Evolutionary conservation across 495 filamentous ascomycete species (phyloP).

Genomic region (Aspergillus coremiiformis): DNA sequence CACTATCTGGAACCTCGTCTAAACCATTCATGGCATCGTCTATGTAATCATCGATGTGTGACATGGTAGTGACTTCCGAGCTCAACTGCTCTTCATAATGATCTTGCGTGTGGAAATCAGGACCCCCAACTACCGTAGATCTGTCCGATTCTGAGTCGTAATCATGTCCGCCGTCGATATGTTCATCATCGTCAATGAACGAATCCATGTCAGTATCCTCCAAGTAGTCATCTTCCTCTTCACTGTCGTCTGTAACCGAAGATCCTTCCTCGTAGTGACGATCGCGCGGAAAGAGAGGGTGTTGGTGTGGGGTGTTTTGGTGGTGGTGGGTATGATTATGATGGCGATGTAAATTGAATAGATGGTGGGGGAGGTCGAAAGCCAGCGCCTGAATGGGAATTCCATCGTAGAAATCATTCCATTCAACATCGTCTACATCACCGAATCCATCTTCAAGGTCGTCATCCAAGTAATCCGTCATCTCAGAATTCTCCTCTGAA

Average conservation of each 20-base stretch:
- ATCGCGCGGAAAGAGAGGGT: neutral
- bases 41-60: neutral
- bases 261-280: neutral
- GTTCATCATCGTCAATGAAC: conserved; percentile 36
- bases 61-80: conserved; percentile 8
- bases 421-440: conserved; percentile 14
- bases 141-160: conserved; percentile 22
- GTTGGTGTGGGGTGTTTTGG: neutral
- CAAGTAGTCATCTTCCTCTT: conserved; percentile 27
- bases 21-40: neutral
- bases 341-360: conserved; percentile 4
- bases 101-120: conserved; percentile 7
- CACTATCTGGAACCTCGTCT: neutral
- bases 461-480: conserved; percentile 22
- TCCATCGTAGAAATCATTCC: conserved; percentile 17
- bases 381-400: conserved; percentile 7
- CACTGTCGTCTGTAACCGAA: conserved; percentile 14
- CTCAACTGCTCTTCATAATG: conserved; percentile 7
- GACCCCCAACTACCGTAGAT: conserved; percentile 25
- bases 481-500: conserved; percentile 17
- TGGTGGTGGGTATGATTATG: neutral
- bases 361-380: conserved; percentile 5
- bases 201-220: conserved; percentile 33
- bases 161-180: conserved; percentile 8
- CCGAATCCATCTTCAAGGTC: conserved; percentile 19